Percentiles rank a stretch among this genome's conserved stretches.
These are phyloP conservation scores for Phylloboletellus chloephorus DNA, from an alignment of 1,284 basidiomycete genomes.

Conservation along the genomic window DNA sequence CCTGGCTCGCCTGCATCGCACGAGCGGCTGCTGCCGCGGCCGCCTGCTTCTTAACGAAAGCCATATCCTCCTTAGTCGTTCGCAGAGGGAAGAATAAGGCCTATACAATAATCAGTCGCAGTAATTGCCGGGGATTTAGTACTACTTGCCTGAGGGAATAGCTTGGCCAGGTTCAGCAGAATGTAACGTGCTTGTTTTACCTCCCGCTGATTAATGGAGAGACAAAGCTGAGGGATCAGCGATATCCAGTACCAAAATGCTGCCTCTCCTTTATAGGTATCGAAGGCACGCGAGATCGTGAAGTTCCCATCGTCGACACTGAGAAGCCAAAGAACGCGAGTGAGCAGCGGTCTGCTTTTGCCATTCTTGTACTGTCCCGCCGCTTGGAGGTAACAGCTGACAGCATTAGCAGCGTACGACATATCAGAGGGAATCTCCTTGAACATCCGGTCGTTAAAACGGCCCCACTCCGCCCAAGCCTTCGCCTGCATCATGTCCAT, in stretches of 20 bases:
- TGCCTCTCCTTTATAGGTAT: slow-evolving; percentile 94
- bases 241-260: slow-evolving; percentile 99
- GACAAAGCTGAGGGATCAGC: slow-evolving; percentile 91
- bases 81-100: slow-evolving; percentile 95
- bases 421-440: slow-evolving; percentile 76
- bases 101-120: slow-evolving; percentile 39
- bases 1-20: slow-evolving; percentile 24
- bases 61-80: slow-evolving; percentile 88
- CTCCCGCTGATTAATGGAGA: slow-evolving; percentile 88
- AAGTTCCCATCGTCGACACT: slow-evolving; percentile 81
- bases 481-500: slow-evolving; percentile 94
- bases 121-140: neutral
- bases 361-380: slow-evolving; percentile 93
- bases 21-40: slow-evolving; percentile 36
- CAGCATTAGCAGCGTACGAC: slow-evolving; percentile 80
- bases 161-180: slow-evolving; percentile 86
- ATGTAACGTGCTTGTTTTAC: slow-evolving; percentile 90
- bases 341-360: slow-evolving; percentile 89
- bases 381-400: slow-evolving; percentile 97
- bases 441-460: slow-evolving; percentile 92
- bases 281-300: slow-evolving; percentile 86
- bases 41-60: slow-evolving; percentile 44
- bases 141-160: slow-evolving; percentile 83
- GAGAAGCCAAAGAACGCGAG: slow-evolving; percentile 94
- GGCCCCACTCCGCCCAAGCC: slow-evolving; percentile 99